Evolutionary conservation across 2,329 filamentous ascomycete species (phyloP).

Genomic region (Xylariaceae sp.): DNA sequence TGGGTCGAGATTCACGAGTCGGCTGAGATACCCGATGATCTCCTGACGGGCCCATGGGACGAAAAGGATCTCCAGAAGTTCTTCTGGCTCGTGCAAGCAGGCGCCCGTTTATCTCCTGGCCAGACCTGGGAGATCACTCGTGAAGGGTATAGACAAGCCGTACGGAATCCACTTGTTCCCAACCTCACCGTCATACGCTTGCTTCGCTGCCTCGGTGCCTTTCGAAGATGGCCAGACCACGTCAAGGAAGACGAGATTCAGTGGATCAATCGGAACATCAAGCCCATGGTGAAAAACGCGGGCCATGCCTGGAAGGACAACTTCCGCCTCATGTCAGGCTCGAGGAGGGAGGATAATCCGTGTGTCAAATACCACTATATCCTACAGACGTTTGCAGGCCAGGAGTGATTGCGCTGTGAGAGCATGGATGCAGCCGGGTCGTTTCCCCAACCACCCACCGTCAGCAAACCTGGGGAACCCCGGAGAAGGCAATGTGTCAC

Average conservation of each 20-base stretch:
- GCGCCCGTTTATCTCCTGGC: constrained; percentile 31
- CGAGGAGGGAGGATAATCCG: too few species aligned
- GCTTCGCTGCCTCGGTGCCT: constrained; percentile 16
- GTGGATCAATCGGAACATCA: not conserved
- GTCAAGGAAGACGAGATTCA: constrained; percentile 8
- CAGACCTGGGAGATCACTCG: constrained; percentile 41
- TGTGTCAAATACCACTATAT: too few species aligned
- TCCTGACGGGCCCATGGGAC: constrained; percentile 41
- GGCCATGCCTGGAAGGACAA: not conserved
- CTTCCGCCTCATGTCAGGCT: too few species aligned
- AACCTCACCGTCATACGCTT: constrained; percentile 21
- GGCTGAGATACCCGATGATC: constrained; percentile 36
- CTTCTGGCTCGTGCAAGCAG: constrained; percentile 43
- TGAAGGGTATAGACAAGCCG: constrained; percentile 35
- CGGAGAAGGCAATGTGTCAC: too few species aligned
- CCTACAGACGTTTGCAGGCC: too few species aligned
- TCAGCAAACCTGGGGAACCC: too few species aligned
- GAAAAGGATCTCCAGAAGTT: constrained; percentile 37
- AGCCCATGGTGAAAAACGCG: not conserved
- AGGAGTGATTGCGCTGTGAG: too few species aligned
- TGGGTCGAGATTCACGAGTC: constrained; percentile 37
- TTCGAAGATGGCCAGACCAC: constrained; percentile 17
- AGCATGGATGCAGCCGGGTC: too few species aligned
- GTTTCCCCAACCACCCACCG: too few species aligned
- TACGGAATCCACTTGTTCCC: constrained; percentile 12